Percentiles rank a stretch among this genome's conserved stretches.
Evolutionary conservation across 371 early-diverging fungal species (phyloP).

Genomic region (Parasitella parasitica): DNA sequence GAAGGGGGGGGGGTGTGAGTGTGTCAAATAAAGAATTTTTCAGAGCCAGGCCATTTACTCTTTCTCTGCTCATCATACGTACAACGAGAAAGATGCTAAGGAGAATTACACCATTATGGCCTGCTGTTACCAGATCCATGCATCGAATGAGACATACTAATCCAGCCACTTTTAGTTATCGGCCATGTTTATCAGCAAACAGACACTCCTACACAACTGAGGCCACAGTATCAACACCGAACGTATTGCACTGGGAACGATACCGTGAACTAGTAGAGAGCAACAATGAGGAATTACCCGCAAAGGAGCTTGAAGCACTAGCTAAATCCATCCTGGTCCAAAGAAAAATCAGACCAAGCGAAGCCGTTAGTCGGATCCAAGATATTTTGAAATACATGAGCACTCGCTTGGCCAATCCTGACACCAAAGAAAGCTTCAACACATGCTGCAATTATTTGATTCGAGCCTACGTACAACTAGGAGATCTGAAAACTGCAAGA

Average conservation of each 20-base stretch:
- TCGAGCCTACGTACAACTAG: slow-evolving; percentile 19
- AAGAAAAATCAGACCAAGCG: not conserved
- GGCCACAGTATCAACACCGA: not conserved
- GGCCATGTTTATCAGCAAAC: no score
- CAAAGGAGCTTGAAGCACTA: not conserved
- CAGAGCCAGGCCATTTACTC: not conserved
- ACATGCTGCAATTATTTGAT: slow-evolving; percentile 42
- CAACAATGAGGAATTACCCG: not conserved
- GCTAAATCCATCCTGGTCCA: not conserved
- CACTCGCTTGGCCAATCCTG: not conserved
- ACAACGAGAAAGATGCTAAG: slow-evolving; percentile 2
- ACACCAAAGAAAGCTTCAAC: slow-evolving; percentile 7
- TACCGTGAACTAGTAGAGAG: not conserved
- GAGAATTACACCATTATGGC: not conserved
- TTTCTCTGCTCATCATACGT: not conserved
- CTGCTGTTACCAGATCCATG: not conserved
- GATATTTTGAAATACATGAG: slow-evolving; percentile 18
- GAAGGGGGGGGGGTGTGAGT: not conserved
- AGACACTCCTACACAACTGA: not conserved
- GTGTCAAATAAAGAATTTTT: no score
- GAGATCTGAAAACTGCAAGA: slow-evolving; percentile 30
- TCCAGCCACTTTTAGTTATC: not conserved
- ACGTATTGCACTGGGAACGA: not conserved
- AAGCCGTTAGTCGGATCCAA: slow-evolving; percentile 19
- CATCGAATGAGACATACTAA: not conserved